Conservation (phyloP, 2,329 filamentous ascomycete genomes). For the Fusarium siculi region DNA sequence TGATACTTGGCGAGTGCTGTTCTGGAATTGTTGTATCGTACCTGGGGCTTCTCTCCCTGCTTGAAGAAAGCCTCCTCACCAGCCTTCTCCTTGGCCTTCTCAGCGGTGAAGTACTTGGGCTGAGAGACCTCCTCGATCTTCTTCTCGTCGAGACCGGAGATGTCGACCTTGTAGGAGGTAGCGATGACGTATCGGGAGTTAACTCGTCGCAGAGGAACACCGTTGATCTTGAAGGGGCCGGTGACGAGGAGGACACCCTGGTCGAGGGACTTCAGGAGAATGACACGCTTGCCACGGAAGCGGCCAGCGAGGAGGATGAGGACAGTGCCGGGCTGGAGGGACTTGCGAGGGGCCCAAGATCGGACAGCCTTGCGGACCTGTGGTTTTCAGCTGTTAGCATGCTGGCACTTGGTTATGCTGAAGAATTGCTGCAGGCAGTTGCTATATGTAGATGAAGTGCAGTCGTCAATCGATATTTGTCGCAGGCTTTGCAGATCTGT, state of each 20-base stretch:
- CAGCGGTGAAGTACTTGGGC: conserved; percentile 94
- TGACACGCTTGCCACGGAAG: conserved; percentile 99
- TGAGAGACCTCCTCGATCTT: conserved; percentile 85
- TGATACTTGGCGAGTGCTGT: not conserved
- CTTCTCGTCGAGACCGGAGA: conserved; percentile 86
- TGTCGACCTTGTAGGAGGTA: conserved; percentile 85
- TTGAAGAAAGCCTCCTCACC: conserved; percentile 99
- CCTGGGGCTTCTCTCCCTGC: conserved; percentile 98
- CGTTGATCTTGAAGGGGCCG: conserved; percentile 99
- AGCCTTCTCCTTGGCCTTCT: conserved; percentile 95
- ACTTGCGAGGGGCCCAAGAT: conserved; percentile 85
- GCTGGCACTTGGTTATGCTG: conserved; percentile 16
- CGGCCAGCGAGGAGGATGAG: conserved; percentile 99
- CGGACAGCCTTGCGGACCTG: conserved; percentile 96
- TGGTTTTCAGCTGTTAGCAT: conserved; percentile 48
- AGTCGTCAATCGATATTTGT: conserved; percentile 33
- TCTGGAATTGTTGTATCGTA: conserved; percentile 58
- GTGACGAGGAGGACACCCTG: conserved; percentile 99
- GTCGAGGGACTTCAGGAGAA: conserved; percentile 97
- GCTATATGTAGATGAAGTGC: not conserved
- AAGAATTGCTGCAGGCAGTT: conserved; percentile 13
- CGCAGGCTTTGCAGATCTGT: conserved; percentile 16
- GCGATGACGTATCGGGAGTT: conserved; percentile 95
- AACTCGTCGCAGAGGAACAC: conserved; percentile 94
- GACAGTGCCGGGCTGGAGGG: conserved; percentile 93